Base-by-base conservation (phyloP, 352 stramenopile genomes). In the Pythium phragmiticola region DNA sequence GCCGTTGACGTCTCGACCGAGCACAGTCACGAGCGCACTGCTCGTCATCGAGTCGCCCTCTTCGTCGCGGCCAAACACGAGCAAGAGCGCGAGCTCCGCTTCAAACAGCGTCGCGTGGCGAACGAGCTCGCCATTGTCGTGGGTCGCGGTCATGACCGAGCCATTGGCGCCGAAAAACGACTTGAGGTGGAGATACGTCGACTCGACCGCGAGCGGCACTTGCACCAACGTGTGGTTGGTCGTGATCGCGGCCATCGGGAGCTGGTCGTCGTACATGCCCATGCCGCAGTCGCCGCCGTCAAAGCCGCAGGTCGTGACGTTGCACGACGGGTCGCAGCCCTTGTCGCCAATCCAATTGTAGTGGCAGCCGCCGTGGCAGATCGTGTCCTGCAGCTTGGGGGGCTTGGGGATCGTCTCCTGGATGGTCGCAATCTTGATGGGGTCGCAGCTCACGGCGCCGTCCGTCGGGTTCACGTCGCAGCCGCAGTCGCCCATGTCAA, bases 401-500 rank as follows among this genome's bases (percentile, higher is more conserved):
- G 73, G 70, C 19, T 78, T 84, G 7, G 81, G 75, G n/a, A 60
- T 55, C 1, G 72, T 66, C 45, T 92, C 84, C 39, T 80, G 56
- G 37, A 92, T 86, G 37, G 48, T 76, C 1, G 78, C 80, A 57
- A 92, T 77, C 60, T 88, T 89, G 17, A 79, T 74, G 0, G 72
- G 55, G 41, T 92, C 78, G 63, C 84, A 92, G 17, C 51, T 72
- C 14, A 92, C 70, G 0, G 65, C 37, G 43, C 80, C 84, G 36
- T 87, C 69, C 5, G 80, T 28, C 26, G 26, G 26, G 37, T 72
- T 72, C 43, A 92, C 79, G 21, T 89, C 69, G 64, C 89, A 92
- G 42, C 90, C 88, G 70, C 95, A 98, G 73, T 98, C 95, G 17
- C 94, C 95, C 71, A 94, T 91, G 66, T 98, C 95, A 57, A 88